Percentiles rank a stretch among this genome's conserved stretches.
These are phyloP conservation scores for Sphaerulina populicola DNA, from an alignment of 2,329 filamentous ascomycete genomes.

Conservation along the genomic window DNA sequence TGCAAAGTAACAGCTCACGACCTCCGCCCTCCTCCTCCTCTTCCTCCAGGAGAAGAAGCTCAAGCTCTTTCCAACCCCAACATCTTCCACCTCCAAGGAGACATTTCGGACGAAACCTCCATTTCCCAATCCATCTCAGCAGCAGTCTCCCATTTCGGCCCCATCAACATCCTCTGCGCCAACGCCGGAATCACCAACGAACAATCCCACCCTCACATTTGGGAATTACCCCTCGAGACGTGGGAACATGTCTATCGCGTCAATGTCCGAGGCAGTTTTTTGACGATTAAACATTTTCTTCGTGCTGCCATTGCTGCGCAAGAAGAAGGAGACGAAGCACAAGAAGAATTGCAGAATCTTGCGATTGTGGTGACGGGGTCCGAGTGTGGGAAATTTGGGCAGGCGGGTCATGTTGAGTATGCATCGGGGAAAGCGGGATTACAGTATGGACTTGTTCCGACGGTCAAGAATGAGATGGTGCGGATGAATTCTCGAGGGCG, in stretches of 20 bases:
- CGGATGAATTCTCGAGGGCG: constrained; percentile 44
- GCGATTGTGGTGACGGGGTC: constrained; percentile 48
- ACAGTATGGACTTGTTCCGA: constrained; percentile 47
- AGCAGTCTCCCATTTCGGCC: constrained; percentile 41
- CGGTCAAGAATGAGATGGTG: constrained; percentile 50
- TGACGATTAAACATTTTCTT: constrained; percentile 51
- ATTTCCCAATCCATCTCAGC: constrained; percentile 36
- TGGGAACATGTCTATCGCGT: constrained; percentile 47
- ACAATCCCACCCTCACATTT: constrained; percentile 43
- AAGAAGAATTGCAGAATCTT: constrained; percentile 44
- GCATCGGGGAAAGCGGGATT: constrained; percentile 45
- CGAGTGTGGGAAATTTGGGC: constrained; percentile 46
- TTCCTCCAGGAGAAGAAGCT: constrained; percentile 9
- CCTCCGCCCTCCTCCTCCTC: constrained; percentile 30
- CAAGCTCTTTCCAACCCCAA: constrained; percentile 29
- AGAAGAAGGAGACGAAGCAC: constrained; percentile 26
- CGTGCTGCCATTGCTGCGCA: constrained; percentile 38
- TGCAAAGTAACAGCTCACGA: constrained; percentile 50
- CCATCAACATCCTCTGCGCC: constrained; percentile 46
- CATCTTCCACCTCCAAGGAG: constrained; percentile 40
- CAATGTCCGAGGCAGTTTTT: constrained; percentile 47
- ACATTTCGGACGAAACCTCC: constrained; percentile 43
- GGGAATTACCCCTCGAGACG: constrained; percentile 44
- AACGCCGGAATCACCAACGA: constrained; percentile 49
- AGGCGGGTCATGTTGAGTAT: constrained; percentile 46